These are phyloP conservation scores for Protomyces gravidus DNA, from an alignment of 1,139 yeast species.

Conservation along the genomic window DNA sequence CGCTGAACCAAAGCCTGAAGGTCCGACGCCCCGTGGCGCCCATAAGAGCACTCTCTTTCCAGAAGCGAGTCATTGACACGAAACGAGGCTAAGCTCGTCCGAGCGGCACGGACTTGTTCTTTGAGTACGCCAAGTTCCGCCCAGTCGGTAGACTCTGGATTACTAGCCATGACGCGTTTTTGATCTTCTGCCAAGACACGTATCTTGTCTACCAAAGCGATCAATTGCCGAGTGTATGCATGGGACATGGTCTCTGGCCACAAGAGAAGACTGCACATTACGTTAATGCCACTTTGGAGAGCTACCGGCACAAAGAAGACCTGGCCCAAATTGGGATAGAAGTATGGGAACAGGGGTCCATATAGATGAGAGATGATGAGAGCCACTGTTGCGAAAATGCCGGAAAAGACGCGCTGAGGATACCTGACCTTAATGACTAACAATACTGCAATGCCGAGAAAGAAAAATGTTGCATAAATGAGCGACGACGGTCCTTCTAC, in stretches of 20 bases:
- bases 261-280: constrained; percentile 25
- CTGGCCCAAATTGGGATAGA: constrained; percentile 22
- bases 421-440: constrained; percentile 23
- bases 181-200: constrained; percentile 14
- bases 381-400: constrained; percentile 20
- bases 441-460: constrained; percentile 14
- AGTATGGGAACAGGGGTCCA: constrained; percentile 31
- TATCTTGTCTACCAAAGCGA: constrained; percentile 10
- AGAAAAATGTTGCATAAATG: constrained; percentile 25
- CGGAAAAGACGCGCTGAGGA: constrained; percentile 12
- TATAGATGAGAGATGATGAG: constrained; percentile 15
- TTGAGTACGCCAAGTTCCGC: constrained; percentile 14
- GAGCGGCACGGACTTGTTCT: constrained; percentile 11
- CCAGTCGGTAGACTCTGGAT: constrained; percentile 28
- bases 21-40: constrained; percentile 28
- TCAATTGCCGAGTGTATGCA: constrained; percentile 15
- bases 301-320: constrained; percentile 22
- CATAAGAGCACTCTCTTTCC: constrained; percentile 29
- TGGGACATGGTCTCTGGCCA: constrained; percentile 31
- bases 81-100: constrained; percentile 19
- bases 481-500: constrained; percentile 26
- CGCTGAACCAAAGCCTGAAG: constrained; percentile 10
- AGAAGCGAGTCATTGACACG: constrained; percentile 19
- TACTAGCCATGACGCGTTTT: constrained; percentile 12
- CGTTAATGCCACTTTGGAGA: constrained; percentile 25